Percentiles rank a stretch among this genome's conserved stretches.
Conservation (phyloP, 1,139 yeast genomes). For the Blastobotrys persicus region DNA sequence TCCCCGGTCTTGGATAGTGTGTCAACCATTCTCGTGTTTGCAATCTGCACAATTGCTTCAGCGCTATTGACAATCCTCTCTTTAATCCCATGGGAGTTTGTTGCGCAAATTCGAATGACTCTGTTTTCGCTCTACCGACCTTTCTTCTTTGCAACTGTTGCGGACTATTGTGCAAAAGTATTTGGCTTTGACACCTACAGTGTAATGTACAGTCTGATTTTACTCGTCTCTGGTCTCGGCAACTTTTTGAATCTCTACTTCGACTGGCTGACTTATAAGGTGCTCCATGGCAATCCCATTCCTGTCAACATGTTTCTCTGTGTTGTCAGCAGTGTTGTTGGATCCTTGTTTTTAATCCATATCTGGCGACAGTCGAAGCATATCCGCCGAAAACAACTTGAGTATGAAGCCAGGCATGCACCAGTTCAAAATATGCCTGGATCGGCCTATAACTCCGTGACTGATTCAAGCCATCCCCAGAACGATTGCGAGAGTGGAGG, state of each 20-base stretch:
- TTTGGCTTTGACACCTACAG: conserved; percentile 94
- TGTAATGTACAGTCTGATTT: conserved; percentile 83
- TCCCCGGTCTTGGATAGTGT: conserved; percentile 78
- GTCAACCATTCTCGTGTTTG: conserved; percentile 58
- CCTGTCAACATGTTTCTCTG: conserved; percentile 68
- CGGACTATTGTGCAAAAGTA: conserved; percentile 88
- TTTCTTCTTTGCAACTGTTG: conserved; percentile 85
- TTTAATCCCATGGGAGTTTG: conserved; percentile 49
- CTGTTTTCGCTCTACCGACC: conserved; percentile 85
- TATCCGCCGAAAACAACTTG: conserved; percentile 53
- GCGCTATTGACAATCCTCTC: conserved; percentile 67
- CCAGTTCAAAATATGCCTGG: conserved; percentile 49
- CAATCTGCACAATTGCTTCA: conserved; percentile 53
- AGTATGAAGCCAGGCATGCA: conserved; percentile 62
- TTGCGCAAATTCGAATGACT: conserved; percentile 59
- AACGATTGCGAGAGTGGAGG: conserved; percentile 14
- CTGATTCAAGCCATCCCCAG: neutral
- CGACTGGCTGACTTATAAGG: conserved; percentile 66
- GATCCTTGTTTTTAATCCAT: conserved; percentile 50
- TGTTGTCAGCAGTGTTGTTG: conserved; percentile 52
- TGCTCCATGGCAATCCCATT: conserved; percentile 68
- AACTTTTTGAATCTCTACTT: conserved; percentile 63
- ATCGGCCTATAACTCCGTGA: conserved; percentile 9
- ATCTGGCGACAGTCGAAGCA: conserved; percentile 53
- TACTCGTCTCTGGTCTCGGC: conserved; percentile 74